These are phyloP conservation scores for Scenedesmus sp. DNA, from an alignment of 163 green algal species.

Conservation along the genomic window DNA sequence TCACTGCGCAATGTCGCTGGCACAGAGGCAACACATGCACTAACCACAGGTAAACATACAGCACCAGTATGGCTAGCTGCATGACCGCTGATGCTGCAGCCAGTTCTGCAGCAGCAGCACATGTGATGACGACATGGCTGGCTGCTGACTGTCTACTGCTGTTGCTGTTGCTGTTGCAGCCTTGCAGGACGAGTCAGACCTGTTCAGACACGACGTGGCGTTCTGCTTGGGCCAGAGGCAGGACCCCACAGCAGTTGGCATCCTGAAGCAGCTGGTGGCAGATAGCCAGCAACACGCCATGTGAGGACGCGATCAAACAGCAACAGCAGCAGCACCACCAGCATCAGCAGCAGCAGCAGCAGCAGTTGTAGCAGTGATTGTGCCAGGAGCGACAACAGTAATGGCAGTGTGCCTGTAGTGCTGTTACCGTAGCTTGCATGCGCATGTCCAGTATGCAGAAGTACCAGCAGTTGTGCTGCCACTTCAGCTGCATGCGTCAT, in stretches of 20 bases:
- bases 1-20: slow-evolving; percentile 81
- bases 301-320: slow-evolving; percentile 58
- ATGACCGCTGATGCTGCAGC: not conserved
- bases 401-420: too few species aligned
- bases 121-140: not conserved
- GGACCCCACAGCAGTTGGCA: slow-evolving; percentile 76
- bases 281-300: slow-evolving; percentile 86
- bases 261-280: slow-evolving; percentile 76
- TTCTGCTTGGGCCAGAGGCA: slow-evolving; percentile 94
- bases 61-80: not conserved
- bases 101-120: not conserved
- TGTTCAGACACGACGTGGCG: slow-evolving; percentile 94
- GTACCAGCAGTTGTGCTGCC: too few species aligned
- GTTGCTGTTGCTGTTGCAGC: slow-evolving; percentile 58
- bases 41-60: slow-evolving; percentile 65
- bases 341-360: slow-evolving; percentile 32
- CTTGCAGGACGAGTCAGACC: slow-evolving; percentile 80
- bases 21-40: slow-evolving; percentile 66
- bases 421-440: too few species aligned
- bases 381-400: not conserved
- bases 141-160: not conserved
- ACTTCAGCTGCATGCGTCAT: too few species aligned
- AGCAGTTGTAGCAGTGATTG: not conserved
- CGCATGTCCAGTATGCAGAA: too few species aligned
- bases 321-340: slow-evolving; percentile 20